Evolutionary conservation across 495 filamentous ascomycete species (phyloP), one percentile per base, ranked within the genome.

Genomic region (Apodospora peruviana): DNA sequence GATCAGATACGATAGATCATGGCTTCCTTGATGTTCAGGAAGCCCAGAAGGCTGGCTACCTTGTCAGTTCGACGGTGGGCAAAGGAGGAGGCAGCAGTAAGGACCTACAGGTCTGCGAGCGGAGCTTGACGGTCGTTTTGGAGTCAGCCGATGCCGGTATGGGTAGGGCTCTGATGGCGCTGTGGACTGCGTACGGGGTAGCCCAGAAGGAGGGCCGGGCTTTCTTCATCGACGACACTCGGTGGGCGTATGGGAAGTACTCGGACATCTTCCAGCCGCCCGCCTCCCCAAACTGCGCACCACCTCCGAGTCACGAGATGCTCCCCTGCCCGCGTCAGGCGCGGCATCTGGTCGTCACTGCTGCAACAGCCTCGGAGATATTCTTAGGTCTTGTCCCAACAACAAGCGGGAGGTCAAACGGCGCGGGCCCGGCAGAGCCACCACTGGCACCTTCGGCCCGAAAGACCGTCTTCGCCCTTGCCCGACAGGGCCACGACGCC

Each of bases 141-240:
- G 84, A 87, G 57, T 78, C 83, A 11, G 50, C 65, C 5, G 81
- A 86, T 49, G 82, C 81, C 3, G 86, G 85, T 11, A 62, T 91
- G 3, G 87, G 86, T 7, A 80, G 75, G 29, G 77, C 83, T 1
- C 58, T 91, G 48, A 73, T 91, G 72, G 75, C 82, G 60, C 53
- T 90, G 29, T 91, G 86, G 85, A 82, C 79, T 51, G 81, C 86
- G 19, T 90, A 88, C 52, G 87, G 85, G 10, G 65, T 90, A 29
- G 86, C 87, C 4, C 67, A 80, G 56, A 74, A 78, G 43, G 85
- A 91, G 59, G 76, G 72, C 9, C 65, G 87, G 18, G 74, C 78
- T 1, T 91, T 90, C 57, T 88, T 89, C 64, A 66, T 90, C 52
- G 83, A 90, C 55, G 86, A 89, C 59, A 78, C 80, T 5, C 72